Evolutionary conservation across 768 basidiomycete genomes (phyloP), one percentile per base, ranked within the genome.

Genomic region (Russula griseocarnosa): DNA sequence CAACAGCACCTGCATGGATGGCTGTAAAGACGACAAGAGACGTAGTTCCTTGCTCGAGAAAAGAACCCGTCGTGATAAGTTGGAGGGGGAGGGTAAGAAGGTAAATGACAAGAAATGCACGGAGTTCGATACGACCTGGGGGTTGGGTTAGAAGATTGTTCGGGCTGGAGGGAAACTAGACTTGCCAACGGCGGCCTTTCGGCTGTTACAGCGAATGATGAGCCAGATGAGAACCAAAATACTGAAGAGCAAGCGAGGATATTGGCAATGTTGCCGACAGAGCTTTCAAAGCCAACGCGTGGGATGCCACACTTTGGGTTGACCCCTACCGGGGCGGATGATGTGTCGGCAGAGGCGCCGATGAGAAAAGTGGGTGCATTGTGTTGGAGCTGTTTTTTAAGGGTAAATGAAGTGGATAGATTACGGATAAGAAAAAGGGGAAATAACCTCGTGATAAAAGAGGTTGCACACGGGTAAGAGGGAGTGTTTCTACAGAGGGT

Each of bases 391-490:
- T 76, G 68, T 44, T 63, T 44, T 44, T 69, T 59, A 63, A 66
- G 64, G 55, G 49, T 40, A 34, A 22, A 50, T 24, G 42, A n/a
- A n/a, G n/a, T n/a, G n/a, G 18, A 66, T 32, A 57, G 26, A 34
- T 40, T 20, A 20, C 64, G 67, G 22, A 69, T 69, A 28, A 62
- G 63, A 28, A 59, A 61, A 38, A 9, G 63, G 62, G 30, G 69
- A 57, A 71, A 77, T 68, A 24, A 93, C 86, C 80, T 96, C 93
- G 64, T 83, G 83, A 77, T 94, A 94, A 78, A 96, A 95, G 69
- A 97, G 86, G 73, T 97, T 97, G 77, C 95, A 98, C 85, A 90
- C 0, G 94, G 84, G 71, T 96, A 89, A 52, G 88, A 90, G 1
- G 92, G 91, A 10, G 83, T 82, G 49, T 82, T 75, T 47, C 78